phyloP scores from a whole-genome alignment of 2,329 filamentous ascomycete species.

The Alternaria sp. region DNA sequence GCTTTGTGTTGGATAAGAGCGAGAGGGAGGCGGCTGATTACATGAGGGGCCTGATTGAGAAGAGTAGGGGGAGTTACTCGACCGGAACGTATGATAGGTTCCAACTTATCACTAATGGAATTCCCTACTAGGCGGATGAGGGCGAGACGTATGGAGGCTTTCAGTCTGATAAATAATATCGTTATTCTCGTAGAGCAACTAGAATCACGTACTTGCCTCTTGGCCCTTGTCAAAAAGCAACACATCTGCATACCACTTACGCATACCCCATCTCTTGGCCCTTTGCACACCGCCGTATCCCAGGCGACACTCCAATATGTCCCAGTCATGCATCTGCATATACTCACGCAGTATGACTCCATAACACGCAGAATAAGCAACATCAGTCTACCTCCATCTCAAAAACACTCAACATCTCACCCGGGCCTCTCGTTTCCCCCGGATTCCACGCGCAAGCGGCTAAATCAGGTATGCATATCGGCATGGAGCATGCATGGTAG shows the following conservation, averaged over 20 bases:
- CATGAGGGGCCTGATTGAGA: constrained; percentile 86
- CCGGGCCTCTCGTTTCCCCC: neutral
- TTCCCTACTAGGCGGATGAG: constrained; percentile 72
- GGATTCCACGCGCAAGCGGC: neutral
- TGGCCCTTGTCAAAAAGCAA: neutral
- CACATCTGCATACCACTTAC: neutral
- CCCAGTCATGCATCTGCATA: neutral
- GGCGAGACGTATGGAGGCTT: neutral
- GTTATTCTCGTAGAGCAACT: neutral
- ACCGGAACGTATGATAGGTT: constrained; percentile 98
- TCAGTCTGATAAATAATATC: neutral
- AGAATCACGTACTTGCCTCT: neutral
- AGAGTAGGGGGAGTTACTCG: constrained; percentile 87
- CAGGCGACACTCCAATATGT: neutral
- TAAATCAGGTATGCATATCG: neutral
- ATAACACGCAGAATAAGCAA: neutral
- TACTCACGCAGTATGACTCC: neutral
- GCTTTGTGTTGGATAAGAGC: constrained; percentile 89
- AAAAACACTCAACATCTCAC: neutral
- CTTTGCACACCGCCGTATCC: neutral
- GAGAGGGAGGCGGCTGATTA: constrained; percentile 95
- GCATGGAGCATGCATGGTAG: constrained; percentile 1
- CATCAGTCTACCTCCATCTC: neutral
- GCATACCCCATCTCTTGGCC: neutral
- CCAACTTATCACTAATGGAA: constrained; percentile 95